Percentiles rank a stretch among this genome's conserved stretches.
phyloP scores from a whole-genome alignment of 495 filamentous ascomycete genomes.

The Pyronema omphalodes region DNA sequence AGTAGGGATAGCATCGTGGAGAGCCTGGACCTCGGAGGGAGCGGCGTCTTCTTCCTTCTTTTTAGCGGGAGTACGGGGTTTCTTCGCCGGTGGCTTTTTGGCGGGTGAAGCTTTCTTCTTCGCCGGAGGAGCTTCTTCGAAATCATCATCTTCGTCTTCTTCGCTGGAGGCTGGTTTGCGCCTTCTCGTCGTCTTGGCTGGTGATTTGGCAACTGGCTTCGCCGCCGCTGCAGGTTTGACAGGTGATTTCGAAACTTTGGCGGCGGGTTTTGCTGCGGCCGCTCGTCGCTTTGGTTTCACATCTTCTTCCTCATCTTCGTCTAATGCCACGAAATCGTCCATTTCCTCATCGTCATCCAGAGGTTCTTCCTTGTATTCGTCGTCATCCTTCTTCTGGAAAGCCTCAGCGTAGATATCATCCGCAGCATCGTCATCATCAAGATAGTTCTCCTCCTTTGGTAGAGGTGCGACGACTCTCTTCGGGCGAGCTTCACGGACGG shows the following conservation, averaged over 20 bases:
- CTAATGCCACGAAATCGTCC: conserved; percentile 13
- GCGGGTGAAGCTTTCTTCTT: conserved; percentile 28
- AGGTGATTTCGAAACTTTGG: conserved; percentile 18
- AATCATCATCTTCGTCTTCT: conserved; percentile 29
- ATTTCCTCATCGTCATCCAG: conserved; percentile 13
- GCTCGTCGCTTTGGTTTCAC: conserved; percentile 7
- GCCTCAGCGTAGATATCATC: conserved; percentile 22
- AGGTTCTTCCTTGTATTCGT: conserved; percentile 12
- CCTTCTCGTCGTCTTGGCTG: conserved; percentile 25
- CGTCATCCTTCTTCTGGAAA: conserved; percentile 22
- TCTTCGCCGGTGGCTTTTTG: conserved; percentile 46
- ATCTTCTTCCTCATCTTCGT: conserved; percentile 6
- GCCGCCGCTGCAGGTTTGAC: too few species aligned
- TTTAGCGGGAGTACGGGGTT: conserved; percentile 40
- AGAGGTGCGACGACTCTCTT: conserved; percentile 9
- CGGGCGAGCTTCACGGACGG: conserved; percentile 9
- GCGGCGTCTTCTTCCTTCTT: conserved; percentile 40
- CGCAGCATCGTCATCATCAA: conserved; percentile 19
- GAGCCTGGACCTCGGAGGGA: conserved; percentile 50
- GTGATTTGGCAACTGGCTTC: background rate
- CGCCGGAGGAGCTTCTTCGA: conserved; percentile 26
- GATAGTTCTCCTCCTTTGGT: conserved; percentile 13
- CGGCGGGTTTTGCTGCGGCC: conserved; percentile 26
- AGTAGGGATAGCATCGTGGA: conserved; percentile 71
- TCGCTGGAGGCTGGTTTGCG: conserved; percentile 28